Percentiles rank a stretch among this genome's conserved stretches.
These are phyloP conservation scores for Pseudogymnoascus sp. DNA, from an alignment of 2,329 filamentous ascomycete genomes.

Conservation along the genomic window DNA sequence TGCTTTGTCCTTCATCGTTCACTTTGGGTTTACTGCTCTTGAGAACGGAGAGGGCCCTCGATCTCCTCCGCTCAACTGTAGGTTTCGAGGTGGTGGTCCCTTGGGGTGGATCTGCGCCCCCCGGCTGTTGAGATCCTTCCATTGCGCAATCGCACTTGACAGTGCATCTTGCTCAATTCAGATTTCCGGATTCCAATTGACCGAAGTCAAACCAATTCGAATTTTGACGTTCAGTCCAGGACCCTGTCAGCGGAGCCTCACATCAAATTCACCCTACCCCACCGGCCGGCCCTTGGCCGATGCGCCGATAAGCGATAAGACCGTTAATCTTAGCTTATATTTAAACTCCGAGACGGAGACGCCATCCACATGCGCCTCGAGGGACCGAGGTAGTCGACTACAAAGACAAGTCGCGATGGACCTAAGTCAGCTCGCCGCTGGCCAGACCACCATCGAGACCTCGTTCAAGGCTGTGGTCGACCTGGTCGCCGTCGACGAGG, in stretches of 20 bases:
- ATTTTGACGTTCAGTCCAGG: not conserved
- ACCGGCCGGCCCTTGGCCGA: not conserved
- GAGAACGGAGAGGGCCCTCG: not conserved
- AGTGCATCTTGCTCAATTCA: constrained; percentile 3
- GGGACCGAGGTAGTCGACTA: constrained; percentile 21
- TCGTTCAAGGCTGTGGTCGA: constrained; percentile 21
- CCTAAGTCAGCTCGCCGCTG: constrained; percentile 26
- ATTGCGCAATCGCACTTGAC: not conserved
- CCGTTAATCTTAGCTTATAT: constrained; percentile 5
- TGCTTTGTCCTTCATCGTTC: not conserved
- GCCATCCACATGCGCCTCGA: constrained; percentile 16
- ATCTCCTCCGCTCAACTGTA: not conserved
- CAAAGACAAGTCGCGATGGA: constrained; percentile 27
- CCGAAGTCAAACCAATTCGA: not conserved
- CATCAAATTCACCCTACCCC: not conserved
- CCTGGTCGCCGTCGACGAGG: constrained; percentile 16
- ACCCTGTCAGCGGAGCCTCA: not conserved
- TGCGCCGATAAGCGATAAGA: not conserved
- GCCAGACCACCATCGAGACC: constrained; percentile 32
- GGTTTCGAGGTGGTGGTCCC: not conserved
- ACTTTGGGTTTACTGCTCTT: not conserved
- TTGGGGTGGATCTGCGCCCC: not conserved
- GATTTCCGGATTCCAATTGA: not conserved
- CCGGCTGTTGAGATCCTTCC: constrained; percentile 3
- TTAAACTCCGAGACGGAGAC: constrained; percentile 5